Base-by-base conservation (phyloP, 1,284 basidiomycete species). In the Coriolopsis trogii region DNA sequence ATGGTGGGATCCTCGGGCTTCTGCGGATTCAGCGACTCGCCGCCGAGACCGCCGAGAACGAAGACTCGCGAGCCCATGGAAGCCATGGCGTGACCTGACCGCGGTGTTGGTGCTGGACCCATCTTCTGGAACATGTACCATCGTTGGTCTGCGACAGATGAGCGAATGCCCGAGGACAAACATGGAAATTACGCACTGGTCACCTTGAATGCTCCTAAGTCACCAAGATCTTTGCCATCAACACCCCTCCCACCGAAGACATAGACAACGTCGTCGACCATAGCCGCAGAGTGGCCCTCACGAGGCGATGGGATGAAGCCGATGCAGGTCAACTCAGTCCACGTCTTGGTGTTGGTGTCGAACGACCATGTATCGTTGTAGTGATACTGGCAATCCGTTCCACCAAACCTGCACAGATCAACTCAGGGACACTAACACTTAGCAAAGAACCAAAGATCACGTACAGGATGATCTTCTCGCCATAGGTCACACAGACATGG, bases 111-210 rank as follows among this genome's bases (percentile, higher is more conserved):
- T 6, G 92, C 83, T 10, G 95, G 95, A 3, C 96, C 96, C 96
- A 98, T 98, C 69, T 98, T 97, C 70, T 97, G 95, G 76, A 99
- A 98, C 93, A 96, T 98, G 75, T 95, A 99, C 96, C 96, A 70
- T 62, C 85, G 75, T 61, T 85, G 84, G 69, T 85, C 84, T 89
- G 45, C n/a, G 43, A 28, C 20, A 20, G 10, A 16, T 57, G 36
- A 53, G 49, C n/a, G 46, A 39, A 28, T 20, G 25, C 15, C 20
- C 16, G 26, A 25, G 25, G 20, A 18, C 38, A n/a, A 21, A 29
- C 16, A 26, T 13, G n/a, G 24, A 29, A 26, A 15, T 25, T 6
- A 77, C 91, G 67, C 60, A 96, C 94, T 96, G 10, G 91, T 87
- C 55, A 99, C 89, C 73, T 97, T 97, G 79, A 99, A 99, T 5